These are phyloP conservation scores for Rhizopogon rudus DNA, from an alignment of 768 basidiomycete genomes.

Conservation along the genomic window DNA sequence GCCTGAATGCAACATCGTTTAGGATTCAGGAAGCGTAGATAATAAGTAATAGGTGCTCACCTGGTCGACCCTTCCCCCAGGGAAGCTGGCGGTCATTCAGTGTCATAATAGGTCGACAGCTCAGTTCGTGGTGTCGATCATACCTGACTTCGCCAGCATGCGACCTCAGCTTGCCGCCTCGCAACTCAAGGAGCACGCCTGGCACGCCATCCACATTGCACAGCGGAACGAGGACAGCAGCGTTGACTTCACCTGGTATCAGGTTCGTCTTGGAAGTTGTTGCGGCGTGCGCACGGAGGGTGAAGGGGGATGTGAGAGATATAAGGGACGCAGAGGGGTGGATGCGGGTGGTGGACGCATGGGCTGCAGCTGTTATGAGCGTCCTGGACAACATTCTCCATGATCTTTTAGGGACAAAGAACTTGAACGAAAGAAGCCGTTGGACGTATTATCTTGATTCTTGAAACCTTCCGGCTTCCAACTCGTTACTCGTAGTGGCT, in stretches of 20 bases:
- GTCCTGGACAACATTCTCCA: slow-evolving; percentile 22
- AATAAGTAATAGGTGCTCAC: slow-evolving; percentile 36
- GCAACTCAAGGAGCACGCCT: slow-evolving; percentile 58
- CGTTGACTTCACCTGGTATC: slow-evolving; percentile 35
- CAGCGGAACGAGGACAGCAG: slow-evolving; percentile 71
- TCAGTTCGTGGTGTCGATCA: slow-evolving; percentile 3
- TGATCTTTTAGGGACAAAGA: background rate
- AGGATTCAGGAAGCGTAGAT: too few species aligned
- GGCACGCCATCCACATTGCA: slow-evolving; percentile 68
- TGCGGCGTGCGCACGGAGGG: slow-evolving; percentile 12
- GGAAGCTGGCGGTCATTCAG: slow-evolving; percentile 48
- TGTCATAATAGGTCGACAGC: background rate
- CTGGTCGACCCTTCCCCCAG: slow-evolving; percentile 66
- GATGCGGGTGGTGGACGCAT: slow-evolving; percentile 3
- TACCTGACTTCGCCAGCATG: slow-evolving; percentile 70
- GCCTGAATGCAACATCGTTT: slow-evolving; percentile 26
- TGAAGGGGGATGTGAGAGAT: slow-evolving; percentile 32
- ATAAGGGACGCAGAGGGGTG: slow-evolving; percentile 10
- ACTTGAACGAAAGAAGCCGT: too few species aligned
- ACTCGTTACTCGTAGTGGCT: too few species aligned
- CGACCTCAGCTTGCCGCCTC: slow-evolving; percentile 47
- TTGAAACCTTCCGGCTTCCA: too few species aligned
- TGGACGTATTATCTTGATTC: too few species aligned
- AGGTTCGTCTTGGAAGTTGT: slow-evolving; percentile 53
- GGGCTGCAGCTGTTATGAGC: slow-evolving; percentile 11